Evolutionary conservation across 2,329 filamentous ascomycete genomes (phyloP).

Genomic region (Lasiodiplodia sp.): DNA sequence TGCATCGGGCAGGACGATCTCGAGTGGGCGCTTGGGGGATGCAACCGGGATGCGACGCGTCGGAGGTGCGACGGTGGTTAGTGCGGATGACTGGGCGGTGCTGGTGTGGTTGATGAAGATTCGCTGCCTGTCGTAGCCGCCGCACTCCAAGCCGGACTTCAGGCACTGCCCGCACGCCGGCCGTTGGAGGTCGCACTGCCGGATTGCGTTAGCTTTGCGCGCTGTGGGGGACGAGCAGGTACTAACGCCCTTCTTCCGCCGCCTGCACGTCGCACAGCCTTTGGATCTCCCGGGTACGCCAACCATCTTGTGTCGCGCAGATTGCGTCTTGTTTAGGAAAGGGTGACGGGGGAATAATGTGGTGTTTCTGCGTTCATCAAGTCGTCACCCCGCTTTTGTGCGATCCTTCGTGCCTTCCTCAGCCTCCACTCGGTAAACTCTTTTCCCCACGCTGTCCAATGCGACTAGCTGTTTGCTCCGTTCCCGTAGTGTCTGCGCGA

Average conservation of each 20-base stretch:
- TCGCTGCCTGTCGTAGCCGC: conserved; percentile 68
- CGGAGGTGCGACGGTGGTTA: not conserved
- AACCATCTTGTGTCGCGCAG: conserved; percentile 30
- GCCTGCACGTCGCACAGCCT: conserved; percentile 42
- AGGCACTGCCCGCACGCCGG: conserved; percentile 68
- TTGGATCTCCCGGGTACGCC: conserved; percentile 43
- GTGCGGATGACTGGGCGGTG: conserved; percentile 6
- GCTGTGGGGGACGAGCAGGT: not conserved
- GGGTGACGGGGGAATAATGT: not conserved
- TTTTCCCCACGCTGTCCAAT: not conserved
- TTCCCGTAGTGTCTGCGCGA: not conserved
- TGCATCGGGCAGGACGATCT: conserved; percentile 30
- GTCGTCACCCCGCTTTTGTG: not conserved
- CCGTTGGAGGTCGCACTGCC: conserved; percentile 67
- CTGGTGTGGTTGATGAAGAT: conserved; percentile 61
- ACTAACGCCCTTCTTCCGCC: conserved; percentile 64
- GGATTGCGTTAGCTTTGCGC: conserved; percentile 14
- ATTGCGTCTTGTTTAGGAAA: not conserved
- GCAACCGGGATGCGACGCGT: not conserved
- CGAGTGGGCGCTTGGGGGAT: not conserved
- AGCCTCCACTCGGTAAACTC: not conserved
- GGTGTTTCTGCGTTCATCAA: not conserved
- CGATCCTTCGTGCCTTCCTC: not conserved
- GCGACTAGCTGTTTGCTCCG: not conserved
- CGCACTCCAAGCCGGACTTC: conserved; percentile 64